Evolutionary conservation across 148 eudicot genomes (phyloP), one percentile per base, ranked within the genome.

Genomic region (Rhododendron simsii): DNA sequence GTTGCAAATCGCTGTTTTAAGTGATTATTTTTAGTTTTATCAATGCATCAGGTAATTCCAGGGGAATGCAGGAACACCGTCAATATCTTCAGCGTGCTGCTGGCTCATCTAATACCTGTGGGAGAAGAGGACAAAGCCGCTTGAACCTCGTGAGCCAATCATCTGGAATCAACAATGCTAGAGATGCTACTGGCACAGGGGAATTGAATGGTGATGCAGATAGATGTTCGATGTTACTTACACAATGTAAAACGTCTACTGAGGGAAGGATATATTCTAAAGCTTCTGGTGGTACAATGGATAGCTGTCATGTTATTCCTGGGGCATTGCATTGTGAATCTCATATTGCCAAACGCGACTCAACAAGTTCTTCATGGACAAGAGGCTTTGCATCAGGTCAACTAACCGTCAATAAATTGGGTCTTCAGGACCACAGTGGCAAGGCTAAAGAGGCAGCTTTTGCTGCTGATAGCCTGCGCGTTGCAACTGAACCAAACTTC

Each of bases 31-130:
- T 15, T 10, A 48, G 73, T 57, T 87, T 71, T 87, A n/a, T 41
- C 84, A 55, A 59, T 89, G 91, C 93, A 88, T 91, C 82, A 79
- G 85, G 86, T 63, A 89, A 84, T 85, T 88, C 87, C 39, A 86
- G 59, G 84, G 67, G 65, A 63, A 39, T 51, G 84, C 89, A 85
- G 80, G 80, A 65, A 39, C 37, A 74, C 61, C 57, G 78, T 82
- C 90, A 87, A 81, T 73, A 50, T 80, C 78, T 69, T 83, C 86
- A 73, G 81, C 75, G 50, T 83, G 79, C 88, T 65, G 82, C 89
- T 83, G 82, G 77, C 61, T 26, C 89, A 80, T 86, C 84, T 86
- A 83, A 74, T 82, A 85, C 87, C 73, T 59, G 82, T 84, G 78
- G 67, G 81, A 85, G 84, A 80, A 90, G 86, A 75, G 87, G 80